Conservation (phyloP, 2,329 filamentous ascomycete species). For the Nigrospora sphaerica region DNA sequence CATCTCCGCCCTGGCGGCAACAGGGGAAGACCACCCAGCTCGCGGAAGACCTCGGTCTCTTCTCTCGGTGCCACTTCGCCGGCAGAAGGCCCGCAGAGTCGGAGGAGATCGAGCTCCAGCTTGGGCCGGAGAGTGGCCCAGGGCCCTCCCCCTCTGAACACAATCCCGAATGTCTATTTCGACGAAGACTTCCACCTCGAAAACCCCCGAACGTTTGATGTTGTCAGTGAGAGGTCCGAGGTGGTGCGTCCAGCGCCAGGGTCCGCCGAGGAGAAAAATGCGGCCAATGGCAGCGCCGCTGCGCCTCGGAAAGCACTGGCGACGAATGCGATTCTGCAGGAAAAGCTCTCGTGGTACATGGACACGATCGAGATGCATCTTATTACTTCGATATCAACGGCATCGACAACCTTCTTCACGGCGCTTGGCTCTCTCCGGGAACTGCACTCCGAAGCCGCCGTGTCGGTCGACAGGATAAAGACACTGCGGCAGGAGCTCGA, state of each 20-base stretch:
- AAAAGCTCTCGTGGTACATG: constrained; percentile 99
- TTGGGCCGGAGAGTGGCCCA: constrained; percentile 55
- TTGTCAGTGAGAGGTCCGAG: constrained; percentile 92
- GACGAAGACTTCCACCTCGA: constrained; percentile 93
- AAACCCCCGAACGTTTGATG: constrained; percentile 91
- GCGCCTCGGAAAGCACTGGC: constrained; percentile 78
- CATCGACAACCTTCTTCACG: constrained; percentile 93
- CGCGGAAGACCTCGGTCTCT: constrained; percentile 33
- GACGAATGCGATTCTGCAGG: constrained; percentile 93
- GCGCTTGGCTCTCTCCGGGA: constrained; percentile 86
- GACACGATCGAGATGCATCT: constrained; percentile 97
- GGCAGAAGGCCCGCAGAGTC: constrained; percentile 34
- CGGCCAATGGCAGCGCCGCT: constrained; percentile 48
- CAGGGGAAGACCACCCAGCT: constrained; percentile 24
- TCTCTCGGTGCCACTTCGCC: constrained; percentile 44
- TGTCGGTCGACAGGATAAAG: constrained; percentile 84
- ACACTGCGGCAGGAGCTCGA: constrained; percentile 70
- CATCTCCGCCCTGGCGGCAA: constrained; percentile 34
- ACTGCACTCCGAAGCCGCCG: constrained; percentile 83
- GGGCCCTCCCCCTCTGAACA: constrained; percentile 78
- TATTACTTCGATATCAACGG: constrained; percentile 91
- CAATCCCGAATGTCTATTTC: constrained; percentile 89
- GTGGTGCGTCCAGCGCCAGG: constrained; percentile 68
- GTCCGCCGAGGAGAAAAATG: constrained; percentile 44
- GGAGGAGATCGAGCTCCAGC: constrained; percentile 37